These are phyloP conservation scores for Pulveroboletus sp. DNA, from an alignment of 768 basidiomycete genomes.

Conservation along the genomic window DNA sequence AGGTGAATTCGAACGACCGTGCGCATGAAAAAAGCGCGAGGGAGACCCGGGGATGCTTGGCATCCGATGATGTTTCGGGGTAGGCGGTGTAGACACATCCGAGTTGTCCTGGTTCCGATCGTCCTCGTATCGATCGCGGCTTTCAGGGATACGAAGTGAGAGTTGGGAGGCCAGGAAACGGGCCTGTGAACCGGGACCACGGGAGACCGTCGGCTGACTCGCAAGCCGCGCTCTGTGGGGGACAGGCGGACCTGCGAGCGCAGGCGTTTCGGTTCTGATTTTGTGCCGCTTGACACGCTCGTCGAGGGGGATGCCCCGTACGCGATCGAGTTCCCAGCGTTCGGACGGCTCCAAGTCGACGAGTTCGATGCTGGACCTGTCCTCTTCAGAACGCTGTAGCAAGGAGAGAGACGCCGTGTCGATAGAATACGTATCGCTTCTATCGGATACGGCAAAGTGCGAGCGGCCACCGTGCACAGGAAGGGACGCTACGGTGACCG, in stretches of 20 bases:
- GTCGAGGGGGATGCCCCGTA: constrained; percentile 41
- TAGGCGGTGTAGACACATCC: constrained; percentile 31
- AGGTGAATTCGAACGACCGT: constrained; percentile 28
- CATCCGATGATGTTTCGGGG: constrained; percentile 31
- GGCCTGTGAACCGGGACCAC: constrained; percentile 27
- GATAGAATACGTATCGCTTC: constrained; percentile 23
- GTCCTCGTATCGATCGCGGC: constrained; percentile 31
- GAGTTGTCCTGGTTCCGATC: constrained; percentile 30
- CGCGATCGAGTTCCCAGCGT: constrained; percentile 45
- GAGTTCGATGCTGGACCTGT: constrained; percentile 50
- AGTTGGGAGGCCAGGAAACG: constrained; percentile 33
- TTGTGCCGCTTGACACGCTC: constrained; percentile 37
- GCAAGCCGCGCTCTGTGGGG: constrained; percentile 30
- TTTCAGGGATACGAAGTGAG: constrained; percentile 33
- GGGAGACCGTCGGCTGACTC: constrained; percentile 27
- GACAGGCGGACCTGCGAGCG: constrained; percentile 14
- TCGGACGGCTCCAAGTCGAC: constrained; percentile 45
- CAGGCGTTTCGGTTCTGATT: constrained; percentile 32
- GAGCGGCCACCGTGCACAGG: constrained; percentile 12
- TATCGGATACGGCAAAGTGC: constrained; percentile 16
- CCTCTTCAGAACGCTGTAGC: constrained; percentile 38
- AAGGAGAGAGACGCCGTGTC: constrained; percentile 15
- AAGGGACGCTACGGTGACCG: constrained; percentile 25
- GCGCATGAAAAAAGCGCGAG: constrained; percentile 28
- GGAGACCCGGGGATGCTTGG: constrained; percentile 30